These are phyloP conservation scores for Suillus ampliporus DNA, from an alignment of 768 basidiomycete genomes.

Conservation along the genomic window DNA sequence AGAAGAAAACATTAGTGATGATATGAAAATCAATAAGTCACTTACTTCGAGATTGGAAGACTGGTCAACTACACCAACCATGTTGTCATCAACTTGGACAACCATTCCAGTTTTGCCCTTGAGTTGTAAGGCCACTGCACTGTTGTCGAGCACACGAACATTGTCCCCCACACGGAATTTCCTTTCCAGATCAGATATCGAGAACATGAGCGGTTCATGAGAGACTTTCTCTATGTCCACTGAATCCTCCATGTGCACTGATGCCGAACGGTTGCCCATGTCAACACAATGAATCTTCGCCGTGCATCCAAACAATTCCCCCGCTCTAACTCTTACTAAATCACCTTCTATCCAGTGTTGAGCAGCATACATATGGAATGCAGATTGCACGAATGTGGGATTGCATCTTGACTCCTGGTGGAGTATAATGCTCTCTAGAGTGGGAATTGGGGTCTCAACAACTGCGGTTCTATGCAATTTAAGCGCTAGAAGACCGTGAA, in stretches of 20 bases:
- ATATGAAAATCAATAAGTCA: not conserved
- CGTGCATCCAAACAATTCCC: not conserved
- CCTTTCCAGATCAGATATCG: not conserved
- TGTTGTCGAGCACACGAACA: not conserved
- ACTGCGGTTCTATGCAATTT: too few species aligned
- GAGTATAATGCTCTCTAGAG: too few species aligned
- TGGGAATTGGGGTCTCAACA: too few species aligned
- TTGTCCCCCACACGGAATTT: not conserved
- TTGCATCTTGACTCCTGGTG: too few species aligned
- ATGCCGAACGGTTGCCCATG: not conserved
- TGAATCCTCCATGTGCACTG: not conserved
- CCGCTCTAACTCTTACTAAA: not conserved
- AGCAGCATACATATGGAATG: not conserved
- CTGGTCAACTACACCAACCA: not conserved
- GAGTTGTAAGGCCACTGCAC: not conserved
- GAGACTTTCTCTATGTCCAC: not conserved
- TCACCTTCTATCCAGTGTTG: conserved; percentile 2
- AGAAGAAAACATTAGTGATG: not conserved
- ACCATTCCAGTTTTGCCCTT: not conserved
- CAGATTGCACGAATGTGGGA: not conserved
- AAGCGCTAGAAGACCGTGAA: too few species aligned
- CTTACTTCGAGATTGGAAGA: not conserved
- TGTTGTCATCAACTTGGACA: not conserved
- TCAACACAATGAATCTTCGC: not conserved
- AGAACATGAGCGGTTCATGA: not conserved